Evolutionary conservation across 345 rosid species (phyloP), one percentile per base, ranked within the genome.

Genomic region (Pseudoturritis turrita): DNA sequence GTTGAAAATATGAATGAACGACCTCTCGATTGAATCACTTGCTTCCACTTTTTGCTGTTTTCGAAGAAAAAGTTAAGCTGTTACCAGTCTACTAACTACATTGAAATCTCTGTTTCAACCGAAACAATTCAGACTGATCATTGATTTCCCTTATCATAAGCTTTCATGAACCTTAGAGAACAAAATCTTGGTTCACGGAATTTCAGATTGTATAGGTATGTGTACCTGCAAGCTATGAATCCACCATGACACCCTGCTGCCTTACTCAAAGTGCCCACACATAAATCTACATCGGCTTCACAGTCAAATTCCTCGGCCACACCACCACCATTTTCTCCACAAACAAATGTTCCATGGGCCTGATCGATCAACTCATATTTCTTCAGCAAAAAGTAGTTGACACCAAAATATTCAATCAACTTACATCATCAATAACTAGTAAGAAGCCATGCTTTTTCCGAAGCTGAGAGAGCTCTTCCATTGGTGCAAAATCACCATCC

Each of bases 231-330:
- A 22, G 96, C 88, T 12, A 95, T 81, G 78, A 91, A 95, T 73
- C 99, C 99, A 28, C 99, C 99, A 68, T 87, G 96, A 88, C 97
- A 89, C 77, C 97, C 99, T 39, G 91, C 99, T 37, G 99, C 99
- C 70, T 95, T 95, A 76, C 99, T 95, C 75, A 95, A 77, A 62
- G 99, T 91, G 76, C 97, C 99, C 31, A 94, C 76, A 51, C 93
- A 89, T 78, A 91, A 62, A 79, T 94, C 99, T 69, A 94, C 82
- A 65, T 89, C 90, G 21, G 66, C 68, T 77, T 91, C 99, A 82
- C 97, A 94, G 52, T 84, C 69, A 79, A 85, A 94, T 71, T 81
- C 84, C 80, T 94, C 96, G 0, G 97, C 96, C 49, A 94, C 96
- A 52, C 97, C 99, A 15, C 96, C 93, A 7, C 99, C 99, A 65